Base-by-base conservation (phyloP, 768 basidiomycete species). In the Agaricus subrufescens region DNA sequence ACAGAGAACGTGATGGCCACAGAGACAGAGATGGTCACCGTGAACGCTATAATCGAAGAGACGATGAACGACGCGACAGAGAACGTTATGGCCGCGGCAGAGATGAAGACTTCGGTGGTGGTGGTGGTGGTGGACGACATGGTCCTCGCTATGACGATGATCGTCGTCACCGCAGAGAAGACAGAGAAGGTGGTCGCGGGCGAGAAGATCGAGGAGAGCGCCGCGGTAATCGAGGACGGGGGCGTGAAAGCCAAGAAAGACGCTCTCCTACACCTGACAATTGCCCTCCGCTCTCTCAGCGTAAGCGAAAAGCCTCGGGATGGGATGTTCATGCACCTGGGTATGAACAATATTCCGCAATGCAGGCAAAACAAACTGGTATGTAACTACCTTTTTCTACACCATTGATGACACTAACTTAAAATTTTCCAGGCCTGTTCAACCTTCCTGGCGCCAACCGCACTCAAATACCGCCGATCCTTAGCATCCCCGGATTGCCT, bases 311-410 rank as follows among this genome's bases (percentile, higher is more conserved):
- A 63, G 89, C 92, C 4, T 94, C 92, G 45, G 91, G 91, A 0
- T 99, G 97, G 97, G 94, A 99, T 70, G 88, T 97, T 23, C 89
- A 94, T 70, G 92, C 95, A 15, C 89, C 91, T 3, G 94, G 94
- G 3, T 98, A 97, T 61, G 96, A 98, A 66, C 90, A 91, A 62
- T 92, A 97, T 64, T 88, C 87, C 4, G 94, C 96, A 14, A 81
- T 94, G 78, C 94, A 98, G 68, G 97, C 97, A n/a, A 99, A 99
- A 71, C 89, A 94, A 74, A 98, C 95, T 43, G 97, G 96, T 93
- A 61, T 50, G 77, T 62, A 30, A 46, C 46, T 42, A 19, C 48
- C 39, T 48, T 26, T 29, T 26, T 30, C 48, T 37, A 49, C 52
- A 45, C 26, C 31, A 14, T 56, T 50, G 42, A 31, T 23, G 50